Conservation (phyloP, 192 early-diverging fungal genomes). For the Phycomyces nitens region DNA sequence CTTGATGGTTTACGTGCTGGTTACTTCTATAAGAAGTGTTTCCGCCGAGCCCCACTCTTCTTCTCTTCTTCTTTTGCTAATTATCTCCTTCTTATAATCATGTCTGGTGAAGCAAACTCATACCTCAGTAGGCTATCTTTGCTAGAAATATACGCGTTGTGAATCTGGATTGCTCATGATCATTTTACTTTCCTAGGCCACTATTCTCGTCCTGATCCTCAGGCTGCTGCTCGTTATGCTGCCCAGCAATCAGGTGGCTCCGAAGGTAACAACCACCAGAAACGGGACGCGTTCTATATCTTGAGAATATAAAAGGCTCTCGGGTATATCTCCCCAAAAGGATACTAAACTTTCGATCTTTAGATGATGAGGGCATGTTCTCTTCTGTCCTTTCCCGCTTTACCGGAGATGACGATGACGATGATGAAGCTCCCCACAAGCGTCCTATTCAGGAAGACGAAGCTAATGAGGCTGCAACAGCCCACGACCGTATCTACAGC, state of each 20-base stretch:
- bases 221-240: conserved; percentile 27
- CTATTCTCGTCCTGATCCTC: conserved; percentile 11
- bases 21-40: no score
- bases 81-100: conserved; percentile 7
- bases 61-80: conserved; percentile 9
- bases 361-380: conserved; percentile 16
- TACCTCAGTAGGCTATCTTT: conserved; percentile 10
- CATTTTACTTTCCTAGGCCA: neutral
- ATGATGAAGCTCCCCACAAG: conserved; percentile 18
- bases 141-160: neutral
- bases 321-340: neutral
- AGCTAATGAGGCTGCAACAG: conserved; percentile 16
- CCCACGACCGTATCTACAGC: conserved; percentile 30
- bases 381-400: conserved; percentile 22
- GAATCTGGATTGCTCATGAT: neutral
- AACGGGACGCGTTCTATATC: no score
- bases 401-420: conserved; percentile 11
- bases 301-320: neutral
- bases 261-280: neutral
- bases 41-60: neutral
- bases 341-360: neutral
- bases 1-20: no score
- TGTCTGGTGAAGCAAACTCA: conserved; percentile 19
- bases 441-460: conserved; percentile 16
- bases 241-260: conserved; percentile 18